These are phyloP conservation scores for Hypoxylon sp. DNA, from an alignment of 2,329 filamentous ascomycete species.

Conservation along the genomic window DNA sequence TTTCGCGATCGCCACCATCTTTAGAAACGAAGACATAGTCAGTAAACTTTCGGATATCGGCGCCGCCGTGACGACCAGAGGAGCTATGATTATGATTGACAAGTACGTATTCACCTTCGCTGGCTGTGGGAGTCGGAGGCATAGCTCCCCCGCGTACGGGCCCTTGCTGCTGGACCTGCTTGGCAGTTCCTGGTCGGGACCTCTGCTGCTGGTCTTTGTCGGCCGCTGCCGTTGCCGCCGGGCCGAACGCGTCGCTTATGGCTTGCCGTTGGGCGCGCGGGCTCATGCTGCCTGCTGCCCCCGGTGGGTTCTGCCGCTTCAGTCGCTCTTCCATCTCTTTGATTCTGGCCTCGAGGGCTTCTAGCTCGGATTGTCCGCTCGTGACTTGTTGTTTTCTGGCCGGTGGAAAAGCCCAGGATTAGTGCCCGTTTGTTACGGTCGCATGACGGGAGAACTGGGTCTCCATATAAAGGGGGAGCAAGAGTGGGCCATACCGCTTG, in stretches of 20 bases:
- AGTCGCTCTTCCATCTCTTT: conserved; percentile 88
- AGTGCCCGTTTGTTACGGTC: conserved; percentile 22
- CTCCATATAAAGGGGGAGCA: conserved; percentile 14
- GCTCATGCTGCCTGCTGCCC: conserved; percentile 26
- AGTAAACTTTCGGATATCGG: conserved; percentile 57
- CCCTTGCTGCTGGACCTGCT: conserved; percentile 63
- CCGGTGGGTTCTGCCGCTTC: conserved; percentile 51
- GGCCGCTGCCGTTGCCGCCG: conserved; percentile 40
- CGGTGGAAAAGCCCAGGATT: conserved; percentile 13
- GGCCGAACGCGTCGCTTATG: conserved; percentile 49
- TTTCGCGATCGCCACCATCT: conserved; percentile 60
- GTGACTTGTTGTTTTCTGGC: conserved; percentile 84
- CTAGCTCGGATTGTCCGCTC: conserved; percentile 81
- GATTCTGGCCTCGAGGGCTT: conserved; percentile 85
- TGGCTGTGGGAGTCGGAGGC: conserved; percentile 71
- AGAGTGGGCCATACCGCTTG: conserved; percentile 75
- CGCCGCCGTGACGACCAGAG: conserved; percentile 48
- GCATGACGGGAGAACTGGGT: conserved; percentile 4
- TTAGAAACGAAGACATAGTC: conserved; percentile 58
- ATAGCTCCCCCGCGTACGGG: conserved; percentile 68
- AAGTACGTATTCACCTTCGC: conserved; percentile 71
- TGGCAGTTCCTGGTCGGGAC: conserved; percentile 67
- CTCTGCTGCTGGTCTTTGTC: conserved; percentile 51
- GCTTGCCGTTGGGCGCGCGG: conserved; percentile 51
- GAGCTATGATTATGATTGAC: conserved; percentile 49